Evolutionary conservation across 1,284 basidiomycete genomes (phyloP).

Genomic region (Leccinum pseudoinsigne): DNA sequence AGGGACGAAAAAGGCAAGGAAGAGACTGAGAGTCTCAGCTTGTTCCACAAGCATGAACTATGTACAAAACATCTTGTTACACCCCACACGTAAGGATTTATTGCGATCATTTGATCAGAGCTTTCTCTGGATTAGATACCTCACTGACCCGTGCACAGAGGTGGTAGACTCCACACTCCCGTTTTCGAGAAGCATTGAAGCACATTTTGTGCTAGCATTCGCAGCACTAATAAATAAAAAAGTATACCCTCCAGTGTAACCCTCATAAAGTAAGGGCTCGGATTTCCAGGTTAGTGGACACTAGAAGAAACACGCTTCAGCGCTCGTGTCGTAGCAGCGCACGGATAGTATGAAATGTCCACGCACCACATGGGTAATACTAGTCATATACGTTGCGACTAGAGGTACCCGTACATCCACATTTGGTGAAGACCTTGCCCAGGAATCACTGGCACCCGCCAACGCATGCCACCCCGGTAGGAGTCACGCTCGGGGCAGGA

Average conservation of each 20-base stretch:
- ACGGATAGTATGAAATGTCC: background rate
- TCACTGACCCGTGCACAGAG: background rate
- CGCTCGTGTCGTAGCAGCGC: background rate
- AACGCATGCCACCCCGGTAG: background rate
- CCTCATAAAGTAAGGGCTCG: background rate
- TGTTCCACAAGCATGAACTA: too few relatives aligned
- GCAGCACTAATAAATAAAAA: background rate
- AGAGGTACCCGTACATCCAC: background rate
- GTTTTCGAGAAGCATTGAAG: background rate
- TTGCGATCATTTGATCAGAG: too few relatives aligned
- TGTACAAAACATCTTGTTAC: too few relatives aligned
- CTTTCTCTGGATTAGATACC: background rate
- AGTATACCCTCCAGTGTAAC: background rate
- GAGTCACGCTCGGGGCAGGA: background rate
- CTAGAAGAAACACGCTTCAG: background rate
- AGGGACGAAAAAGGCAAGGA: too few relatives aligned
- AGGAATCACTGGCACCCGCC: background rate
- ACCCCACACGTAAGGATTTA: too few relatives aligned
- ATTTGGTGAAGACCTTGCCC: background rate
- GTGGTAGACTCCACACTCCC: background rate
- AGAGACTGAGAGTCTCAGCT: too few relatives aligned
- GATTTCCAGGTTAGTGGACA: background rate
- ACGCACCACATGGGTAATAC: background rate
- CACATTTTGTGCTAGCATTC: background rate
- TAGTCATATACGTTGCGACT: background rate